Evolutionary conservation across 768 basidiomycete species (phyloP).

Genomic region (Leccinum ochraceum): DNA sequence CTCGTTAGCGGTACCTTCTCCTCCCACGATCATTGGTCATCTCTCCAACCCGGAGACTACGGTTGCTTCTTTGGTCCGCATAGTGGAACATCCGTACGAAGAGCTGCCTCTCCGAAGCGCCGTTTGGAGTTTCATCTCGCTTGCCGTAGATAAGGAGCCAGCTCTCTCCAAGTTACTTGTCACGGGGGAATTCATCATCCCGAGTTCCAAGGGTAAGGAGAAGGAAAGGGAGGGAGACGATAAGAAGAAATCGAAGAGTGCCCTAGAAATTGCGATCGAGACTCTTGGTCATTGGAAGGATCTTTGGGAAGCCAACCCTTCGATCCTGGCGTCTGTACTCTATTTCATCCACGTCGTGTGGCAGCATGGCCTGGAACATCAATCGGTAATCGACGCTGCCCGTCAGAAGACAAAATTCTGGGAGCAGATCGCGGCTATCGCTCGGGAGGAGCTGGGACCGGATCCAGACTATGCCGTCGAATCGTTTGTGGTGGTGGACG

Average conservation of each 20-base stretch:
- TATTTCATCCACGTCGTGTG: conserved; percentile 77
- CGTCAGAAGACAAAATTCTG: conserved; percentile 66
- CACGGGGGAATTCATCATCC: conserved; percentile 64
- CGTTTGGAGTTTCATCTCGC: conserved; percentile 81
- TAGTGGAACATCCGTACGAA: conserved; percentile 78
- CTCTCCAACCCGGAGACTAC: conserved; percentile 75
- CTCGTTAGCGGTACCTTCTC: conserved; percentile 56
- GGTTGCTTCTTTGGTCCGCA: conserved; percentile 64
- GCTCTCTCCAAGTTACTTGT: conserved; percentile 81
- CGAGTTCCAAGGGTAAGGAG: conserved; percentile 43
- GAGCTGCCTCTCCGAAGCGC: conserved; percentile 70
- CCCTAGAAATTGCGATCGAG: conserved; percentile 65
- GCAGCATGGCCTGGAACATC: conserved; percentile 80
- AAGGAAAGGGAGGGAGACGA: conserved; percentile 26
- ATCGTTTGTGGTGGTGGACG: conserved; percentile 41
- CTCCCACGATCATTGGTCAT: conserved; percentile 76
- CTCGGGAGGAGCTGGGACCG: conserved; percentile 70
- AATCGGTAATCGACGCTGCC: conserved; percentile 52
- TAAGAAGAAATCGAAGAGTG: conserved; percentile 48
- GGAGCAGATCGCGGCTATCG: conserved; percentile 63
- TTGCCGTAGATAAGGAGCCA: conserved; percentile 84
- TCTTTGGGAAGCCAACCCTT: conserved; percentile 76
- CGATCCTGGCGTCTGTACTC: conserved; percentile 70
- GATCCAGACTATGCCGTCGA: conserved; percentile 66
- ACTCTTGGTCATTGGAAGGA: conserved; percentile 70